phyloP scores from a whole-genome alignment of 352 stramenopile genomes.

The Globisporangium middletonii region DNA sequence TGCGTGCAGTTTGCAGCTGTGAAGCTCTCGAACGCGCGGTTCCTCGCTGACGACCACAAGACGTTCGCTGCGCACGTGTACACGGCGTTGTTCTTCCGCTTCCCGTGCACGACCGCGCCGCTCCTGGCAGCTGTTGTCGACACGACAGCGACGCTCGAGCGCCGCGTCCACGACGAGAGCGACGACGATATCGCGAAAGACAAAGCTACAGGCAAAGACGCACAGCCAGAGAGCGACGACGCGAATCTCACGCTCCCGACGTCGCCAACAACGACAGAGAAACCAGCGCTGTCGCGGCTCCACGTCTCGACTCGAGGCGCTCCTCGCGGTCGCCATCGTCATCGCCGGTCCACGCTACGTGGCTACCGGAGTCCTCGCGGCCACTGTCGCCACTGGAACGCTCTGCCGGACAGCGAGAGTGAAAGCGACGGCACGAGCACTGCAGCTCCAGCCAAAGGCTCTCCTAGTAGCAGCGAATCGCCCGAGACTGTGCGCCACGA shows the following conservation, averaged over 20 bases:
- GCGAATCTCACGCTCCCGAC: not conserved
- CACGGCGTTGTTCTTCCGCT: slow-evolving; percentile 64
- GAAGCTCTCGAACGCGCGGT: slow-evolving; percentile 61
- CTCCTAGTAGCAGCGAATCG: too few species aligned
- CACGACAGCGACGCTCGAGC: slow-evolving; percentile 50
- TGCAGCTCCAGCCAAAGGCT: too few species aligned
- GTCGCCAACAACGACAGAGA: slow-evolving; percentile 5
- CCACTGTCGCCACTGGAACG: slow-evolving; percentile 56
- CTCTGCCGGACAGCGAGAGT: slow-evolving; percentile 12
- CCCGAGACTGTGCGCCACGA: not conserved
- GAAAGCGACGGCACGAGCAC: not conserved
- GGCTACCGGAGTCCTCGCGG: slow-evolving; percentile 46
- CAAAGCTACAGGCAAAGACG: not conserved
- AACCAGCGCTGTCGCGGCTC: slow-evolving; percentile 4
- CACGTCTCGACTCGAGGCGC: not conserved
- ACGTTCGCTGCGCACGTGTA: slow-evolving; percentile 72
- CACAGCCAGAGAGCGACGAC: not conserved
- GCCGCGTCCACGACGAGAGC: slow-evolving; percentile 1
- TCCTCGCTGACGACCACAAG: slow-evolving; percentile 66
- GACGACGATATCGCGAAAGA: not conserved
- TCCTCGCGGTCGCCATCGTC: not conserved
- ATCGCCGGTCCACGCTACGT: slow-evolving; percentile 14
- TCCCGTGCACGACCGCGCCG: slow-evolving; percentile 34
- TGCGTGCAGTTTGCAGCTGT: slow-evolving; percentile 49
- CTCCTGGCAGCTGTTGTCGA: slow-evolving; percentile 51